Evolutionary conservation across 768 basidiomycete species (phyloP).

Genomic region (Mycena galericulata): DNA sequence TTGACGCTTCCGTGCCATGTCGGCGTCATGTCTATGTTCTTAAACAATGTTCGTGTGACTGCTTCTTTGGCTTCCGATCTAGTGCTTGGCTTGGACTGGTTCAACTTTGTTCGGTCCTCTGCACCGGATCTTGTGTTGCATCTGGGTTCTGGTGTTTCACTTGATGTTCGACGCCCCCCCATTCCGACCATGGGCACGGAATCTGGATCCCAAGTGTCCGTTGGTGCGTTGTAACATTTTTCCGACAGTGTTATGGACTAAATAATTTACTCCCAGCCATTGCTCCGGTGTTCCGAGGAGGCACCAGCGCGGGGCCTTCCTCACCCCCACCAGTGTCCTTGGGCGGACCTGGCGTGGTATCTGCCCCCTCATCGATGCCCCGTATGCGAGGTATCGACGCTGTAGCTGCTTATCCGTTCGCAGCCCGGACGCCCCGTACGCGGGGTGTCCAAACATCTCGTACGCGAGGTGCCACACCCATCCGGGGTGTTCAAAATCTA

Average conservation of each 20-base stretch:
- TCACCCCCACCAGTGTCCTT: neutral
- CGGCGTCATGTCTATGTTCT: constrained; percentile 2
- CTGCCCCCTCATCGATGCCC: too few species aligned
- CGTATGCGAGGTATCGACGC: too few species aligned
- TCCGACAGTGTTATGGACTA: neutral
- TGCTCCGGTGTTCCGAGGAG: neutral
- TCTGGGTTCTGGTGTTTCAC: neutral
- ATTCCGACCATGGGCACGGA: neutral
- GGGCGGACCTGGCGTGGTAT: constrained; percentile 8
- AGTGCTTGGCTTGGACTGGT: constrained; percentile 12
- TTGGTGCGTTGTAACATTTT: neutral
- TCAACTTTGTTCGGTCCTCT: neutral
- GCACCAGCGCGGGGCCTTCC: neutral
- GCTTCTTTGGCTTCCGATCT: constrained; percentile 8
- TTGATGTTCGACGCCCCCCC: neutral
- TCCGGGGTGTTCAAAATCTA: too few species aligned
- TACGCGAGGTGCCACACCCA: too few species aligned
- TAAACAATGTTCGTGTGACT: constrained; percentile 5
- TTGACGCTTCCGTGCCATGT: neutral
- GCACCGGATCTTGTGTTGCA: neutral
- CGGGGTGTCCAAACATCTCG: too few species aligned
- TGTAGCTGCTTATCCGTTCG: too few species aligned
- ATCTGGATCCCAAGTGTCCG: neutral
- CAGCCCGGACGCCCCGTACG: too few species aligned
- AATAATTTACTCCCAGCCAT: neutral